phyloP scores from a whole-genome alignment of 73 alveolate species.

The Breviolum minutum region DNA sequence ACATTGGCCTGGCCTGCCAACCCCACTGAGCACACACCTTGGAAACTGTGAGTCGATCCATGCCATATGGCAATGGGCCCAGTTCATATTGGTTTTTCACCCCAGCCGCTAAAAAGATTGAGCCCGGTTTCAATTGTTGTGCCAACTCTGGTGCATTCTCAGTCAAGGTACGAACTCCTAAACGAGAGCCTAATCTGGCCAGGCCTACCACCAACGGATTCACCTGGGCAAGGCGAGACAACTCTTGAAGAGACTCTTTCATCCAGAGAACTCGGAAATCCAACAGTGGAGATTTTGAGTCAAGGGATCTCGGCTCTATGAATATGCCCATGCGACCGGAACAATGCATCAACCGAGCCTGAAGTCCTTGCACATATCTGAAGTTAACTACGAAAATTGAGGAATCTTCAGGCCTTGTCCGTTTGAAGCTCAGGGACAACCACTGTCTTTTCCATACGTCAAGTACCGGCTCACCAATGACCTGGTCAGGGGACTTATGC shows the following conservation, averaged over 20 bases:
- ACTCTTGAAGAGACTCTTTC: not conserved
- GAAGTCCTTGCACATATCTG: not conserved
- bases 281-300: not conserved
- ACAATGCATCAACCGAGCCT: not conserved
- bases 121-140: not conserved
- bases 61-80: not conserved
- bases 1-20: not conserved
- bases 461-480: not conserved
- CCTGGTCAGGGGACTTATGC: not conserved
- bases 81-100: not conserved
- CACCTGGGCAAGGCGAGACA: not conserved
- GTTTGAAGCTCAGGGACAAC: not conserved
- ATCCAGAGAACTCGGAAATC: not conserved
- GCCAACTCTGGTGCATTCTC: not conserved
- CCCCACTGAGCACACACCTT: not conserved
- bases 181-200: not conserved
- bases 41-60: not conserved
- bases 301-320: not conserved
- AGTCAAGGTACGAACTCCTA: not conserved
- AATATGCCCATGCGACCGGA: not conserved
- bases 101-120: not conserved
- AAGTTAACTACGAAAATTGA: not conserved
- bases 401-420: not conserved
- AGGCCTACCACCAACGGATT: not conserved
- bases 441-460: not conserved